Percentiles rank a stretch among this genome's conserved stretches.
Conservation (phyloP, 2,329 filamentous ascomycete species). For the Xylariaceae sp. region DNA sequence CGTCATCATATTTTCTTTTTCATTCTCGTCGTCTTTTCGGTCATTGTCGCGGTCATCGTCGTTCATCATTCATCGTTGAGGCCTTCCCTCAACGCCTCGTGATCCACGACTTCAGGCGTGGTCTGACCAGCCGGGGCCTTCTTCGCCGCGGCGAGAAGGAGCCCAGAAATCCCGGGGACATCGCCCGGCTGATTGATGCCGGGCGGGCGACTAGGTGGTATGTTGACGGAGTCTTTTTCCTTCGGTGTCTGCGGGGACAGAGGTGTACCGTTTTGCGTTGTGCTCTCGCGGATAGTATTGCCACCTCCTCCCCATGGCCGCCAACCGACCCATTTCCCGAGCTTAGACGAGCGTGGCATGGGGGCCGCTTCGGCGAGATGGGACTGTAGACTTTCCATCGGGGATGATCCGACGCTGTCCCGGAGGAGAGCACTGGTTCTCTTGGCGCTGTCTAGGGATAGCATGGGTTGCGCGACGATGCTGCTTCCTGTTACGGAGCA, state of each 20-base stretch:
- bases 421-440: slow-evolving; percentile 52
- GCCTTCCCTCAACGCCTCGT: slow-evolving; percentile 54
- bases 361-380: slow-evolving; percentile 25
- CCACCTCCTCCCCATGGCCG: slow-evolving; percentile 28
- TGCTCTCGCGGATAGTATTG: not conserved
- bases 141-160: slow-evolving; percentile 44
- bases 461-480: slow-evolving; percentile 53
- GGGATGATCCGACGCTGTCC: slow-evolving; percentile 38
- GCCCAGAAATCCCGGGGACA: slow-evolving; percentile 64
- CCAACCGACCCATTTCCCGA: slow-evolving; percentile 46
- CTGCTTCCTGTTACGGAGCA: slow-evolving; percentile 52
- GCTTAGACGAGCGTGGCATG: slow-evolving; percentile 22
- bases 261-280: not conserved
- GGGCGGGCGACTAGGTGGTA: slow-evolving; percentile 46
- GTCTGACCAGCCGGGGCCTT: slow-evolving; percentile 51
- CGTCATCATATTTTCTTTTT: not conserved
- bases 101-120: slow-evolving; percentile 52
- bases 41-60: not conserved
- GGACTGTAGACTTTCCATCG: slow-evolving; percentile 33
- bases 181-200: slow-evolving; percentile 75
- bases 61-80: slow-evolving; percentile 38
- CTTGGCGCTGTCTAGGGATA: slow-evolving; percentile 42
- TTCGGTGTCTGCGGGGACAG: slow-evolving; percentile 27
- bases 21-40: not conserved
- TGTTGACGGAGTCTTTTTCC: slow-evolving; percentile 29